Conservation (phyloP, 768 basidiomycete species). For the Cyclocybe aegerita region DNA sequence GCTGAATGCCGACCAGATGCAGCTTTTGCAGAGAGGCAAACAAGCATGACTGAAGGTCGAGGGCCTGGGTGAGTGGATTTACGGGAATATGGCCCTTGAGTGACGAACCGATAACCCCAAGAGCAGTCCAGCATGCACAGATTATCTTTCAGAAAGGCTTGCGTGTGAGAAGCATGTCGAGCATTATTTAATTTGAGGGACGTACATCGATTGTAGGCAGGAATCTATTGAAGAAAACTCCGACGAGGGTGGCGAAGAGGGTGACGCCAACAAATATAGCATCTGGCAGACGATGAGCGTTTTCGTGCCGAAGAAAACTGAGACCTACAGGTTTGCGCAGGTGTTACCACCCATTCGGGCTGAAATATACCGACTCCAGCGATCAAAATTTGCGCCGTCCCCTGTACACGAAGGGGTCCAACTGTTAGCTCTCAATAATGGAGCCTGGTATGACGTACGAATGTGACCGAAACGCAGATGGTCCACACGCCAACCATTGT, state of each 20-base stretch:
- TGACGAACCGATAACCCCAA: slow-evolving; percentile 49
- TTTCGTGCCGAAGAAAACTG: background rate
- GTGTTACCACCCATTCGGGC: slow-evolving; percentile 54
- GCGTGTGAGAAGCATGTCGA: background rate
- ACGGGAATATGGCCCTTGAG: background rate
- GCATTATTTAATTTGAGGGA: background rate
- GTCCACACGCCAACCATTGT: slow-evolving; percentile 72
- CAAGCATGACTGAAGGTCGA: slow-evolving; percentile 44
- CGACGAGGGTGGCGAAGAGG: slow-evolving; percentile 44
- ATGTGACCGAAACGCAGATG: slow-evolving; percentile 62
- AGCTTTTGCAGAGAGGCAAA: slow-evolving; percentile 58
- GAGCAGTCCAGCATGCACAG: slow-evolving; percentile 62
- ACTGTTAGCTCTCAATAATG: background rate
- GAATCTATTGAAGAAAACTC: slow-evolving; percentile 54
- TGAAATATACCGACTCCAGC: slow-evolving; percentile 59
- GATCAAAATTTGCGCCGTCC: slow-evolving; percentile 58
- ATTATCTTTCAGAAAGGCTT: slow-evolving; percentile 36
- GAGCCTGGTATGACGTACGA: slow-evolving; percentile 32
- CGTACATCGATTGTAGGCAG: slow-evolving; percentile 51
- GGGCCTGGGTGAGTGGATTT: background rate
- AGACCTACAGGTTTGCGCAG: slow-evolving; percentile 60
- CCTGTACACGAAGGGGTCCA: slow-evolving; percentile 25
- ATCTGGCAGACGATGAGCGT: slow-evolving; percentile 28
- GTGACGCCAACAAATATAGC: slow-evolving; percentile 59
- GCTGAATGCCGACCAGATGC: slow-evolving; percentile 53